A percentile compares a stretch with the other conserved stretches of the same genome.
Evolutionary conservation across 139 green algal species (phyloP).

Genomic region (Chlorella vulgaris): DNA sequence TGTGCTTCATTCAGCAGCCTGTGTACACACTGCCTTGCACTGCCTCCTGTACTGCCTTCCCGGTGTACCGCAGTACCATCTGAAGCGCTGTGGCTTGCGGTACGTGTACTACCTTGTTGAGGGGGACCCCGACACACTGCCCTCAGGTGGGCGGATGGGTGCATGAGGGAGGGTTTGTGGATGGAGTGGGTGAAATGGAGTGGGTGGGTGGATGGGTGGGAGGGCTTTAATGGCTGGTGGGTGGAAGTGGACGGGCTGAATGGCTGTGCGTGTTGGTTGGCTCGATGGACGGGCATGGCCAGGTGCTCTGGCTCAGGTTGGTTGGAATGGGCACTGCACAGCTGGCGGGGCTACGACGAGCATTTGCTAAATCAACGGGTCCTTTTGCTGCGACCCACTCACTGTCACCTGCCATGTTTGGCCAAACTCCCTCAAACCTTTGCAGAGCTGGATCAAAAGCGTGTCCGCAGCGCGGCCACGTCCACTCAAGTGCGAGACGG

Average conservation of each 20-base stretch:
- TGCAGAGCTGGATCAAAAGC: constrained; percentile 46
- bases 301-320: too few relatives aligned
- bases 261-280: too few relatives aligned
- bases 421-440: not conserved
- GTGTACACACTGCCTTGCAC: too few relatives aligned
- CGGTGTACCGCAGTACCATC: constrained; percentile 68
- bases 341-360: not conserved
- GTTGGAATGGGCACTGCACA: too few relatives aligned
- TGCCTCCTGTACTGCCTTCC: too few relatives aligned
- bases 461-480: constrained; percentile 54
- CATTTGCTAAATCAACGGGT: not conserved
- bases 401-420: not conserved
- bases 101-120: constrained; percentile 78
- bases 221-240: too few relatives aligned
- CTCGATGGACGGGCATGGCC: too few relatives aligned
- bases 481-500: constrained; percentile 50
- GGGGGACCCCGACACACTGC: constrained; percentile 58
- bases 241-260: too few relatives aligned
- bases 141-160: not conserved
- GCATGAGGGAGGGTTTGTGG: not conserved
- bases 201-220: not conserved
- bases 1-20: too few relatives aligned
- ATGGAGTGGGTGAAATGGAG: not conserved
- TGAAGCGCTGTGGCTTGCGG: constrained; percentile 65
- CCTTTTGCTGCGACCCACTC: too few relatives aligned